Percentiles rank a stretch among this genome's conserved stretches.
These are phyloP conservation scores for Triticum turgidum DNA, from an alignment of 176 grass and related monocot species.

Conservation along the genomic window DNA sequence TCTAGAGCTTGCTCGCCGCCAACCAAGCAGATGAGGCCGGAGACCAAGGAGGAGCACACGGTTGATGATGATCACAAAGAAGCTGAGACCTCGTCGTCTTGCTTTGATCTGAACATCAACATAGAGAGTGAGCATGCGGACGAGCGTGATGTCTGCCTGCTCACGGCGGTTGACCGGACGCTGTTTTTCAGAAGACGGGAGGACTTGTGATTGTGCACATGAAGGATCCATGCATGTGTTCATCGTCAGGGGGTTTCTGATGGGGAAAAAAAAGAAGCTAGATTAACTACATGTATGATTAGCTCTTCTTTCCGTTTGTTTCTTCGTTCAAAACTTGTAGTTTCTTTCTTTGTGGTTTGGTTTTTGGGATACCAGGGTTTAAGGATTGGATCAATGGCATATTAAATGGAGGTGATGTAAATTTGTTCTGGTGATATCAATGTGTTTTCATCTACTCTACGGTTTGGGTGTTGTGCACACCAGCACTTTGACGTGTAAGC, in stretches of 20 bases:
- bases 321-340: neutral
- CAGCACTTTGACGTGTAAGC: too few species aligned
- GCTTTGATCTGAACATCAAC: constrained; percentile 85
- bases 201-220: constrained; percentile 30
- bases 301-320: constrained; percentile 7
- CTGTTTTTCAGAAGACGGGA: constrained; percentile 65
- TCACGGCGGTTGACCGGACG: constrained; percentile 64
- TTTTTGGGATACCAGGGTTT: neutral
- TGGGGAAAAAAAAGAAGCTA: neutral
- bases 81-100: constrained; percentile 31
- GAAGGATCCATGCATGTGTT: constrained; percentile 17
- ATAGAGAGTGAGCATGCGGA: constrained; percentile 35
- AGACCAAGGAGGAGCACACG: constrained; percentile 26
- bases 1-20: constrained; percentile 54
- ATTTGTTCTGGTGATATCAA: constrained; percentile 16
- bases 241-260: neutral
- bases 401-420: constrained; percentile 17
- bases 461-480: too few species aligned
- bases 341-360: neutral
- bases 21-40: constrained; percentile 39
- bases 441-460: neutral
- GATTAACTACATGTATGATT: constrained; percentile 15
- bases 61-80: constrained; percentile 22
- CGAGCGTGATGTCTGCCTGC: constrained; percentile 45
- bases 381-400: constrained; percentile 11